A percentile compares a stretch with the other conserved stretches of the same genome.
phyloP scores from a whole-genome alignment of 495 filamentous ascomycete genomes.

The Penicillium roqueforti region DNA sequence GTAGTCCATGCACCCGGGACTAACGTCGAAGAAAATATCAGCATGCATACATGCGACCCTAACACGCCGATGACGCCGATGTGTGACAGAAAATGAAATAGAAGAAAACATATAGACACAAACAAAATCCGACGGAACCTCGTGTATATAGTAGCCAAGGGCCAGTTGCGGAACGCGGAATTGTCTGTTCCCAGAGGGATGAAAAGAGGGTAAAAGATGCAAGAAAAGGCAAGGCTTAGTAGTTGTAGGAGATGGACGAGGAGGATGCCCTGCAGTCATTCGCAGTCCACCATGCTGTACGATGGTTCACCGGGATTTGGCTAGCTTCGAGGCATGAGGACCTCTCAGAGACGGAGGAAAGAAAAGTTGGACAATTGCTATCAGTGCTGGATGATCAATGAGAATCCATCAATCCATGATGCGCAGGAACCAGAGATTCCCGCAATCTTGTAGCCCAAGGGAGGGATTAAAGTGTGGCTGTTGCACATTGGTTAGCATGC shows the following conservation, averaged over 20 bases:
- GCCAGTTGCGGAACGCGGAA: slow-evolving; percentile 5
- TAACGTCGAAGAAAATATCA: slow-evolving; percentile 7
- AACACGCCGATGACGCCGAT: slow-evolving; percentile 17
- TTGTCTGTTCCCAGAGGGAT: slow-evolving; percentile 1
- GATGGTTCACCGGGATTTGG: neutral
- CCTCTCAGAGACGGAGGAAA: neutral
- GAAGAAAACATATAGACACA: slow-evolving; percentile 22
- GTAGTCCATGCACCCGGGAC: slow-evolving; percentile 5
- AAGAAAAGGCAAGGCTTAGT: neutral
- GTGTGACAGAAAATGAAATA: slow-evolving; percentile 5
- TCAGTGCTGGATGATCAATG: slow-evolving; percentile 74
- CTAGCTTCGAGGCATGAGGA: neutral
- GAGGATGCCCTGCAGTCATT: neutral
- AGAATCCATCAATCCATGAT: slow-evolving; percentile 84
- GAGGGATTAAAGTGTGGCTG: slow-evolving; percentile 86
- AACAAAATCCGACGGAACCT: slow-evolving; percentile 8
- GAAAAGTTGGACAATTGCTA: neutral
- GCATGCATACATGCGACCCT: slow-evolving; percentile 14
- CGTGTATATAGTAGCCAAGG: slow-evolving; percentile 18
- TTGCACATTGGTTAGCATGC: slow-evolving; percentile 18
- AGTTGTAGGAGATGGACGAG: neutral
- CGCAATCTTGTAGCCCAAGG: slow-evolving; percentile 82
- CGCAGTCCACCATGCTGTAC: neutral
- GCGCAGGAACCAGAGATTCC: slow-evolving; percentile 81
- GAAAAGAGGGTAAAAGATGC: slow-evolving; percentile 6